Conservation (phyloP, 73 alveolate species). For the Uronychia setigera region DNA sequence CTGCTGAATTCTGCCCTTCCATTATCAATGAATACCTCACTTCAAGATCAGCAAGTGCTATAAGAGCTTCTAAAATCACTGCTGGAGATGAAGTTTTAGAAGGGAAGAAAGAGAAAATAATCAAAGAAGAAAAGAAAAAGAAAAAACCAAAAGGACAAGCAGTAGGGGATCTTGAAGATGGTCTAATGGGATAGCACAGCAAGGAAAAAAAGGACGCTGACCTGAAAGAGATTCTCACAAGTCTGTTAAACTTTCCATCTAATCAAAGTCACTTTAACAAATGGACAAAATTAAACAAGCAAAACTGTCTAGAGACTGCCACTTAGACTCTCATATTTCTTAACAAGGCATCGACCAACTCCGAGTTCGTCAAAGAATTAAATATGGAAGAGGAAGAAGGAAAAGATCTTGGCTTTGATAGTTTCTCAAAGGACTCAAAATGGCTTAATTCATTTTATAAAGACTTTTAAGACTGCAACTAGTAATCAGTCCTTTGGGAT, state of each 20-base stretch:
- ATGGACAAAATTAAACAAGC: not conserved
- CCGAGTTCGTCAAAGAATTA: not conserved
- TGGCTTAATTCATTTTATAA: not conserved
- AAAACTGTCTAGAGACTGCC: not conserved
- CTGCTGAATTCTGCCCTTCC: not conserved
- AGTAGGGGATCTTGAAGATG: not conserved
- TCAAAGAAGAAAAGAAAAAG: not conserved
- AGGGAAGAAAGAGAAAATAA: too few relatives aligned
- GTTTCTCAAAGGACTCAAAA: not conserved
- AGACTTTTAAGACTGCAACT: not conserved
- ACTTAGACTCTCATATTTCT: not conserved
- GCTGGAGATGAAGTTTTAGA: too few relatives aligned
- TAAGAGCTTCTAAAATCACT: too few relatives aligned
- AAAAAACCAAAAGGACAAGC: not conserved
- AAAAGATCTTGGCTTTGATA: not conserved
- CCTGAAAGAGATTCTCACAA: not conserved
- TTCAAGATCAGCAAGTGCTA: not conserved
- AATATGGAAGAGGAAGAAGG: not conserved
- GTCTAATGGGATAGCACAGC: not conserved
- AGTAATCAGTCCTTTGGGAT: not conserved
- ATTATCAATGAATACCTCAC: too few relatives aligned
- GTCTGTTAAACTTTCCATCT: not conserved
- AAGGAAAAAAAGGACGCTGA: not conserved
- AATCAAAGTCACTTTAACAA: not conserved
- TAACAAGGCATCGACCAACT: not conserved